Percentiles rank a stretch among this genome's conserved stretches.
phyloP scores from a whole-genome alignment of 306 rosid species.

The Neltuma alba region DNA sequence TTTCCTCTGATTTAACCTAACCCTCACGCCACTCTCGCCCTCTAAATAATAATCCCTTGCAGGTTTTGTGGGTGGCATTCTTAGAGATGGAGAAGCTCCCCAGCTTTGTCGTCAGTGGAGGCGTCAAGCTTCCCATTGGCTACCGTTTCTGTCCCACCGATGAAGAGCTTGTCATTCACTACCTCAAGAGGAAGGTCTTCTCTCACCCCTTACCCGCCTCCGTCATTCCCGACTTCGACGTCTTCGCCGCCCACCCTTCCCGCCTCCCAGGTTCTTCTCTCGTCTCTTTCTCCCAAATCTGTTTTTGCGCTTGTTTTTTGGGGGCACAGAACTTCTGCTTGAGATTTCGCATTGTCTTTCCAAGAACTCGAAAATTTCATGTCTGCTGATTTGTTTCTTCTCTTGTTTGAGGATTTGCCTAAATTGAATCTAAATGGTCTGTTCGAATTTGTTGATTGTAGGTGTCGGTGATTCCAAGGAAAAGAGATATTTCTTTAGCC shows the following conservation, averaged over 20 bases:
- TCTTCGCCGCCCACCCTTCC: slow-evolving; percentile 52
- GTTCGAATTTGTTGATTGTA: slow-evolving; percentile 13
- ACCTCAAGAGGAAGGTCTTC: slow-evolving; percentile 54
- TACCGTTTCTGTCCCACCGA: slow-evolving; percentile 66
- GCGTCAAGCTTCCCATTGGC: slow-evolving; percentile 61
- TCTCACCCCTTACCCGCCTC: slow-evolving; percentile 47
- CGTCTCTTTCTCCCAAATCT: background rate
- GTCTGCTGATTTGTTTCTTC: background rate
- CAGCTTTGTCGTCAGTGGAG: slow-evolving; percentile 33
- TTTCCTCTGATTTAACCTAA: slow-evolving; percentile 14
- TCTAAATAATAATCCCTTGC: background rate
- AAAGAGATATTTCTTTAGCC: slow-evolving; percentile 58
- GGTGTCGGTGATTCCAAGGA: slow-evolving; percentile 50
- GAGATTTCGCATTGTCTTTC: background rate
- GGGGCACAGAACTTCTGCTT: background rate
- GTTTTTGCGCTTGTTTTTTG: background rate
- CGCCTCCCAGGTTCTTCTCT: slow-evolving; percentile 51
- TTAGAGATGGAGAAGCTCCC: slow-evolving; percentile 33
- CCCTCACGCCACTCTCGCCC: background rate
- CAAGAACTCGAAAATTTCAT: background rate
- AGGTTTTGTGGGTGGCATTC: slow-evolving; percentile 14
- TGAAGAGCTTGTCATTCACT: slow-evolving; percentile 56
- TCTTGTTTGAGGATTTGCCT: background rate
- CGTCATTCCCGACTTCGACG: slow-evolving; percentile 60
- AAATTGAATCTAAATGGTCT: background rate